Conservation (phyloP, 352 stramenopile genomes). For the Saprolegnia diclina region DNA sequence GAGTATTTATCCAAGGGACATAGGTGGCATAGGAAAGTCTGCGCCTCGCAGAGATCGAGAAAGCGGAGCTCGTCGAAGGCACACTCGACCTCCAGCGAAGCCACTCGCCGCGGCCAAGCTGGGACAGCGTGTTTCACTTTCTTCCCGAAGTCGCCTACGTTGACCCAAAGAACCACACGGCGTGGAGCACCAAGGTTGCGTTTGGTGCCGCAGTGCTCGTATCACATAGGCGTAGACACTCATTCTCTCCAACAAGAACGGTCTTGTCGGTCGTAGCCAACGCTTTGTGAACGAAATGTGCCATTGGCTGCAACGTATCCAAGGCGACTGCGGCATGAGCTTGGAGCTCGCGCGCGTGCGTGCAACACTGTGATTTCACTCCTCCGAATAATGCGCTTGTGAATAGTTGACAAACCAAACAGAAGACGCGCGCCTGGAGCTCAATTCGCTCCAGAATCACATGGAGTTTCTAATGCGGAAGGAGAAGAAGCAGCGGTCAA, state of each 20-base stretch:
- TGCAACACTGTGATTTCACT: constrained; percentile 1
- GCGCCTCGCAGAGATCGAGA: neutral
- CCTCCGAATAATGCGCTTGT: neutral
- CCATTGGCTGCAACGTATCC: constrained; percentile 71
- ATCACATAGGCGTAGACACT: constrained; percentile 14
- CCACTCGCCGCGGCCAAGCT: constrained; percentile 61
- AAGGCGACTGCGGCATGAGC: constrained; percentile 74
- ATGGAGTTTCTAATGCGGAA: constrained; percentile 44
- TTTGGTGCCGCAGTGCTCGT: constrained; percentile 8
- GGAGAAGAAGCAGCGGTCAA: constrained; percentile 17
- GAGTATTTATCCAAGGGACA: neutral
- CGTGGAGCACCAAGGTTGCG: neutral
- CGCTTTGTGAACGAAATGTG: constrained; percentile 64
- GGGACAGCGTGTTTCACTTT: constrained; percentile 50
- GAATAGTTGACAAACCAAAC: constrained; percentile 69
- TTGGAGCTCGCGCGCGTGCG: constrained; percentile 62
- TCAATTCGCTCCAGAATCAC: constrained; percentile 67
- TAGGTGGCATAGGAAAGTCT: constrained; percentile 10
- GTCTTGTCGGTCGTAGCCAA: constrained; percentile 31
- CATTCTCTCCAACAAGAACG: constrained; percentile 15
- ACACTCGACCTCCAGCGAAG: constrained; percentile 34
- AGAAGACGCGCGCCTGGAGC: constrained; percentile 66
- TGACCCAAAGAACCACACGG: constrained; percentile 15
- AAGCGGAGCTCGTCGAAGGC: constrained; percentile 13
- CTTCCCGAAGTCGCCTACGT: constrained; percentile 51